phyloP scores from a whole-genome alignment of 2,329 filamentous ascomycete species.

The Trichoderma semiorbis region DNA sequence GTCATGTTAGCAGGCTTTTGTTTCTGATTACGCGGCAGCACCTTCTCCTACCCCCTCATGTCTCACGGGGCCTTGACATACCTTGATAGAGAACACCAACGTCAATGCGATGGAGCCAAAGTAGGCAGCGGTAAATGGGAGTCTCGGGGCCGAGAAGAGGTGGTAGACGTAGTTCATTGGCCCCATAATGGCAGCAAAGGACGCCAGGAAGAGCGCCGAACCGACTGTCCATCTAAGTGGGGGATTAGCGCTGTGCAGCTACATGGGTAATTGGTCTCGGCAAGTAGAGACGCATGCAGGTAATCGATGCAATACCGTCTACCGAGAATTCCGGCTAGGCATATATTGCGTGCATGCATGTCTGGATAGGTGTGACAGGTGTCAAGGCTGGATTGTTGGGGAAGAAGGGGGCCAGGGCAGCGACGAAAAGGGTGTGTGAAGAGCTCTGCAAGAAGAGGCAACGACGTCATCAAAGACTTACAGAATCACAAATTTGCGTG shows the following conservation, averaged over 20 bases:
- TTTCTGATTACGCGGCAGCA: neutral
- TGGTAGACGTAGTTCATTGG: slow-evolving; percentile 79
- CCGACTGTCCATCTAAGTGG: slow-evolving; percentile 83
- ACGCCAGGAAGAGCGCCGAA: slow-evolving; percentile 82
- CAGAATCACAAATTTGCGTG: slow-evolving; percentile 94
- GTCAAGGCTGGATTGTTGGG: neutral
- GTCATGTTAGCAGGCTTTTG: slow-evolving; percentile 1
- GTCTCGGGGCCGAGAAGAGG: slow-evolving; percentile 74
- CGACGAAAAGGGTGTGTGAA: neutral
- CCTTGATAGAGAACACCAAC: slow-evolving; percentile 86
- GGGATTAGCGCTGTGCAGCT: slow-evolving; percentile 26
- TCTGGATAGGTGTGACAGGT: slow-evolving; percentile 5
- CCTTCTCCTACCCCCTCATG: neutral
- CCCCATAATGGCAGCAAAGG: slow-evolving; percentile 94
- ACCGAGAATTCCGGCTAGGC: slow-evolving; percentile 9
- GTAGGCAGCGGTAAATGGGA: slow-evolving; percentile 92
- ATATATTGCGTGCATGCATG: slow-evolving; percentile 15
- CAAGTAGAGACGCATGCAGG: slow-evolving; percentile 13
- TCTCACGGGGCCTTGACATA: slow-evolving; percentile 50
- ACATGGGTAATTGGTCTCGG: slow-evolving; percentile 3
- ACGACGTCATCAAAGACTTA: slow-evolving; percentile 56
- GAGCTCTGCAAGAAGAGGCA: slow-evolving; percentile 11
- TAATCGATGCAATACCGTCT: slow-evolving; percentile 4
- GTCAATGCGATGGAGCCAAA: slow-evolving; percentile 90
- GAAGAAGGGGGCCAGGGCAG: slow-evolving; percentile 6